Percentiles rank a stretch among this genome's conserved stretches.
phyloP scores from a whole-genome alignment of 805 yeast genomes.

The Candida michaelii region DNA sequence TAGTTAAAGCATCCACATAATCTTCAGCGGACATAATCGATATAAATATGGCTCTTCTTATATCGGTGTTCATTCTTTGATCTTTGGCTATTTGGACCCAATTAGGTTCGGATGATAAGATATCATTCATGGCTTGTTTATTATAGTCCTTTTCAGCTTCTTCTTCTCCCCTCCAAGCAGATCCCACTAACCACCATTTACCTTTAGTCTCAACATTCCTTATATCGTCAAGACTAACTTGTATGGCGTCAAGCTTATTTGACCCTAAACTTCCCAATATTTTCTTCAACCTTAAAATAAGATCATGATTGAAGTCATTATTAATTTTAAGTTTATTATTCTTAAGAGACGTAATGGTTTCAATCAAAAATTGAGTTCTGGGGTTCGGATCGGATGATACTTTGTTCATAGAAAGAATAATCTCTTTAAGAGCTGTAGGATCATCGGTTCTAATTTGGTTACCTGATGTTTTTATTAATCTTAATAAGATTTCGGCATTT shows the following conservation, averaged over 20 bases:
- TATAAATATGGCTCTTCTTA: constrained; percentile 89
- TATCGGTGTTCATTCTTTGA: constrained; percentile 93
- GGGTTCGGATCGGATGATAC: constrained; percentile 43
- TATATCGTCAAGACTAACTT: constrained; percentile 82
- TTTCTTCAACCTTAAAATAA: constrained; percentile 62
- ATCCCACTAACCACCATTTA: constrained; percentile 99
- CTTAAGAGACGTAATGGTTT: constrained; percentile 80
- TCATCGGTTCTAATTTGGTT: constrained; percentile 87
- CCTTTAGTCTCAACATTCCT: constrained; percentile 75
- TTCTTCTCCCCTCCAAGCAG: constrained; percentile 85
- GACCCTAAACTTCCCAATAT: constrained; percentile 53
- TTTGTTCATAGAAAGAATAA: constrained; percentile 58
- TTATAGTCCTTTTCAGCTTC: constrained; percentile 26
- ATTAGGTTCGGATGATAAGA: constrained; percentile 70
- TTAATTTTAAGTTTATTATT: constrained; percentile 70
- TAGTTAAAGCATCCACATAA: constrained; percentile 80
- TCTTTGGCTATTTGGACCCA: constrained; percentile 84
- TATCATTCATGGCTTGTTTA: constrained; percentile 51
- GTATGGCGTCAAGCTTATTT: constrained; percentile 68
- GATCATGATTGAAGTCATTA: constrained; percentile 52
- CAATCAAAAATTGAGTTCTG: constrained; percentile 80
- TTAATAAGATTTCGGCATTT: constrained; percentile 74
- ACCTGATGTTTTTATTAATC: constrained; percentile 75
- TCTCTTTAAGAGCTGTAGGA: constrained; percentile 79
- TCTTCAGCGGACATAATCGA: constrained; percentile 96